Evolutionary conservation across 2,329 filamentous ascomycete genomes (phyloP).

Genomic region (Penicillium sp.): DNA sequence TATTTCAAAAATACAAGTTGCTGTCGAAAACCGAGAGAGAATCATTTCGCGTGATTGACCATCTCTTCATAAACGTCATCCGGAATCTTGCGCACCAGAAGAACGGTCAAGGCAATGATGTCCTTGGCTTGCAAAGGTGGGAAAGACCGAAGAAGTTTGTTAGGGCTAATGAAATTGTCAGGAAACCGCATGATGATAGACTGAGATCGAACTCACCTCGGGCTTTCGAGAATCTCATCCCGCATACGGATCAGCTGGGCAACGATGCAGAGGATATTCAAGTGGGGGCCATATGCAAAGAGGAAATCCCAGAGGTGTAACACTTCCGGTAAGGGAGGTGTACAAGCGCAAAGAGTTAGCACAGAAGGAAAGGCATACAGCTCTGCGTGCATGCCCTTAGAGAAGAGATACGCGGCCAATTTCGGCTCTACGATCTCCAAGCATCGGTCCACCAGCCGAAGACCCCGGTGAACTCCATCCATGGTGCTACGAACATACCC

Average conservation of each 20-base stretch:
- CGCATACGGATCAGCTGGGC: slow-evolving; percentile 88
- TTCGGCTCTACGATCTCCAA: slow-evolving; percentile 88
- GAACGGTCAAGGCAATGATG: slow-evolving; percentile 80
- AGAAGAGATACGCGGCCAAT: slow-evolving; percentile 76
- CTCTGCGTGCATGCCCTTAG: slow-evolving; percentile 85
- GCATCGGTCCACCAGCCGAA: slow-evolving; percentile 88
- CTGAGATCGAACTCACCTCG: slow-evolving; percentile 59
- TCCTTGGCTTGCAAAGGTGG: slow-evolving; percentile 78
- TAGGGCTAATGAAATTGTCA: slow-evolving; percentile 63
- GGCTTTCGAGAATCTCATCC: slow-evolving; percentile 75
- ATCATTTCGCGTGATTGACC: slow-evolving; percentile 70
- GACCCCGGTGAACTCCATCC: slow-evolving; percentile 92
- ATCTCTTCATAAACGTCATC: slow-evolving; percentile 88
- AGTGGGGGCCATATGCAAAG: slow-evolving; percentile 89
- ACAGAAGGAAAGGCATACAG: slow-evolving; percentile 97
- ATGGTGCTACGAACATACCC: slow-evolving; percentile 94
- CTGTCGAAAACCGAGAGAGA: neutral
- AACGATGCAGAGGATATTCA: slow-evolving; percentile 95
- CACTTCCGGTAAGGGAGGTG: slow-evolving; percentile 89
- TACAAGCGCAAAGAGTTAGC: slow-evolving; percentile 90
- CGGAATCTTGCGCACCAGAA: slow-evolving; percentile 85
- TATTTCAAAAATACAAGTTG: neutral
- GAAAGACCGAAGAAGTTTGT: slow-evolving; percentile 84
- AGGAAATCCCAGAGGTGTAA: slow-evolving; percentile 94
- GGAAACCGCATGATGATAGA: neutral